These are phyloP conservation scores for Phytophthora syringae DNA, from an alignment of 352 stramenopile genomes.

Conservation along the genomic window DNA sequence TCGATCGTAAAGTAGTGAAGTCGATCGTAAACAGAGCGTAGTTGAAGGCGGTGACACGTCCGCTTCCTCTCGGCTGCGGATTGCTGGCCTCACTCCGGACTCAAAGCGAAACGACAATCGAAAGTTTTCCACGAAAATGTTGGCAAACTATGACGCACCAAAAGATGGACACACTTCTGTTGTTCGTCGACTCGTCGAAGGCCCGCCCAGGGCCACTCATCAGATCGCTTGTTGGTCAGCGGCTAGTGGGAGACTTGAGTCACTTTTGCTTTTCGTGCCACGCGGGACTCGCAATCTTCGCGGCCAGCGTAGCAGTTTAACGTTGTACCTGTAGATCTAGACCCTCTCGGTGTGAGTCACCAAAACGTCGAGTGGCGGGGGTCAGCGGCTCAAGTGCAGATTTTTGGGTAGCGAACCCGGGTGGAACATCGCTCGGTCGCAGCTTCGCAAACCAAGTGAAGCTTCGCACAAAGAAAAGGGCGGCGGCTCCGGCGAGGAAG, in stretches of 20 bases:
- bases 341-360: too few relatives aligned
- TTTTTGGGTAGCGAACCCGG: slow-evolving; percentile 8
- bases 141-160: neutral
- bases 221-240: slow-evolving; percentile 23
- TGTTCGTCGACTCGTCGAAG: slow-evolving; percentile 6
- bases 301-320: slow-evolving; percentile 20
- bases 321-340: too few relatives aligned
- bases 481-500: neutral
- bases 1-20: too few relatives aligned
- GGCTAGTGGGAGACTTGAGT: neutral
- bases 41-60: too few relatives aligned
- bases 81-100: neutral
- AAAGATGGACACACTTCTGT: slow-evolving; percentile 19
- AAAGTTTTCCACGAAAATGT: neutral
- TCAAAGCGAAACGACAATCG: too few relatives aligned
- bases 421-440: slow-evolving; percentile 11
- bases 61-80: too few relatives aligned
- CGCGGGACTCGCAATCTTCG: slow-evolving; percentile 11
- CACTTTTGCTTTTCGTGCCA: slow-evolving; percentile 4
- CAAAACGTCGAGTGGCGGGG: slow-evolving; percentile 2
- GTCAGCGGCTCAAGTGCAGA: slow-evolving; percentile 14
- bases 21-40: too few relatives aligned
- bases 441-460: neutral
- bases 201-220: slow-evolving; percentile 23
- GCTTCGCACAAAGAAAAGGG: slow-evolving; percentile 27